A percentile compares a stretch with the other conserved stretches of the same genome.
phyloP scores from a whole-genome alignment of 148 eudicot species.

The Camellia japonica region DNA sequence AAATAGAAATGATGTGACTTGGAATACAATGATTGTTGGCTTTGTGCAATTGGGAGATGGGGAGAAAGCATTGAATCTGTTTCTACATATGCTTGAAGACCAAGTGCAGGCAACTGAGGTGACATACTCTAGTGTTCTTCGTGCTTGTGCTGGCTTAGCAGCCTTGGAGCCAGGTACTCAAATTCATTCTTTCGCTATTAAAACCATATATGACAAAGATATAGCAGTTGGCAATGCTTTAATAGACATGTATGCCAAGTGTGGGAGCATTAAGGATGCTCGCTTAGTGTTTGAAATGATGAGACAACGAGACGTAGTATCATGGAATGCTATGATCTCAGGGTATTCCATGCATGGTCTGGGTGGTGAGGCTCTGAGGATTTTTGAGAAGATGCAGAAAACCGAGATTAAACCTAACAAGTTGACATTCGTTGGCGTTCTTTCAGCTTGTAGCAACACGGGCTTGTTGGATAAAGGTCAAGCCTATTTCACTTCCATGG shows the following conservation, averaged over 20 bases:
- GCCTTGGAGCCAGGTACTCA: conserved; percentile 67
- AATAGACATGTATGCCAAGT: conserved; percentile 85
- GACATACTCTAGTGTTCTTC: conserved; percentile 73
- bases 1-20: conserved; percentile 65
- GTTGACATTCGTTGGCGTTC: conserved; percentile 71
- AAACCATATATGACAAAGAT: conserved; percentile 56
- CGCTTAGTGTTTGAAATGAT: conserved; percentile 61
- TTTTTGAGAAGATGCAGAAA: conserved; percentile 58
- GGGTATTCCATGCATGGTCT: conserved; percentile 87
- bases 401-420: conserved; percentile 50
- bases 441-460: conserved; percentile 86
- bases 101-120: conserved; percentile 61
- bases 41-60: conserved; percentile 62
- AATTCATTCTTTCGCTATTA: conserved; percentile 66
- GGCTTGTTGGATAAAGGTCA: conserved; percentile 68
- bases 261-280: conserved; percentile 79
- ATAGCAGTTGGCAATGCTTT: conserved; percentile 67
- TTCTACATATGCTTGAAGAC: conserved; percentile 57
- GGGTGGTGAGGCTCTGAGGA: conserved; percentile 56
- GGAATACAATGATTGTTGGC: conserved; percentile 89
- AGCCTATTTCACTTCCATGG: conserved; percentile 59
- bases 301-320: conserved; percentile 60
- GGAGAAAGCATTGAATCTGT: conserved; percentile 60
- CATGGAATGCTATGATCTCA: conserved; percentile 82
- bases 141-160: conserved; percentile 73